Base-by-base conservation (phyloP, 2,329 filamentous ascomycete genomes). In the Coniochaeta sp. region DNA sequence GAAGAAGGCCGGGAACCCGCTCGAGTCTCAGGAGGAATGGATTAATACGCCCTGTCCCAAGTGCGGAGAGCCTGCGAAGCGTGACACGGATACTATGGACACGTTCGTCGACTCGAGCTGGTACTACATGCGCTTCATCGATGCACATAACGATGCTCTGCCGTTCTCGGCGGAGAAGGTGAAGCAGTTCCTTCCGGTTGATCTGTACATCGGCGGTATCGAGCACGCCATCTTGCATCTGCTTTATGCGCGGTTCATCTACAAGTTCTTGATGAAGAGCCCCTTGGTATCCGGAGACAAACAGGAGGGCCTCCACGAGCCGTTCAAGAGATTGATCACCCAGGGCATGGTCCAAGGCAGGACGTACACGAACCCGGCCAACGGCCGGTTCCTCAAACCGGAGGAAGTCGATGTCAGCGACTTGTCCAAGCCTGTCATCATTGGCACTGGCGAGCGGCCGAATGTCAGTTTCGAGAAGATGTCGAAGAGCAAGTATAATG, bases 71-170 rank as follows among this genome's bases (percentile, higher is more conserved):
- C 75, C 84, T 26, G 92, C 90, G 7, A 89, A 86, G 70, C 83
- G 92, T 64, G 92, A 96, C 65, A 96, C 92, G 0, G 92, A 96
- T 71, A 96, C 92, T 2, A 96, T 96, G 92, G 92, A 96, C 72
- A 96, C 92, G 0, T 96, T 96, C 74, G 92, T 96, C 62, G 92
- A 96, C 74, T 96, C 91, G 1, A 96, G 91, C 59, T 96, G 92
- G 92, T 96, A 96, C 73, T 96, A 88, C 69, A 85, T 93, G 75
- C 84, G 91, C 14, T 96, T 91, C 67, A 74, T 87, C 31, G 90
- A 96, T 67, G 78, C 89, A 1, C 77, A 85, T 19, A 93, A 95
- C 65, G 65, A 77, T 16, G 68, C 80, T 1, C 71, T 77, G 16
- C 86, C 85, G 0, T 86, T 96, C 64, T 85, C 84, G 0, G 74